Conservation (phyloP, 768 basidiomycete genomes). For the Holtermannia corniformis region DNA sequence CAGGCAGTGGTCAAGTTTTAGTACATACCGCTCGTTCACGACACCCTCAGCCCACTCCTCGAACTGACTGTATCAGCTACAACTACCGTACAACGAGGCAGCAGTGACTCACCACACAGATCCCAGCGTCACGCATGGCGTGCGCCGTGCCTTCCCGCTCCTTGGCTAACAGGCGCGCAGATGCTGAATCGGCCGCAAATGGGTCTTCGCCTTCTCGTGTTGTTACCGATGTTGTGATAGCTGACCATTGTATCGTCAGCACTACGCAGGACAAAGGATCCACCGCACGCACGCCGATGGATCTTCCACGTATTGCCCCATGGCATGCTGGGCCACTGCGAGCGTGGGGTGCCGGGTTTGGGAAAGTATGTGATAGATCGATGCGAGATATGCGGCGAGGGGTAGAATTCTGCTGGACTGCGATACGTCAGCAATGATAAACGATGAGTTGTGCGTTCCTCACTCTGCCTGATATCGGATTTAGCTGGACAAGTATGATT, state of each 20-base stretch:
- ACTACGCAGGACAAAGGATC: too few relatives aligned
- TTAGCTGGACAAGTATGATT: too few relatives aligned
- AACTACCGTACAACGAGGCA: neutral
- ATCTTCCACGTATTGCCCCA: neutral
- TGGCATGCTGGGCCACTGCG: neutral
- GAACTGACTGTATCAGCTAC: neutral
- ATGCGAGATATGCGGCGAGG: neutral
- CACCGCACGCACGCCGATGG: neutral
- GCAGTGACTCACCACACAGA: neutral
- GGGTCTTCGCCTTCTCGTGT: too few relatives aligned
- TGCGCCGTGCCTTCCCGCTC: neutral
- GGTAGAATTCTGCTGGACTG: neutral
- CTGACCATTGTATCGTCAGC: too few relatives aligned
- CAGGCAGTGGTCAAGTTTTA: too few relatives aligned
- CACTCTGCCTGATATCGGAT: too few relatives aligned
- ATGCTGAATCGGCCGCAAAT: too few relatives aligned
- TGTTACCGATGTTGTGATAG: too few relatives aligned
- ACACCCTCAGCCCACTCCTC: neutral
- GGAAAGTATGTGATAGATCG: neutral
- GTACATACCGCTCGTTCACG: neutral
- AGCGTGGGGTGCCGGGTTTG: neutral
- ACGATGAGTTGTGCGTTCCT: too few relatives aligned
- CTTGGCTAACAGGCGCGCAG: too few relatives aligned
- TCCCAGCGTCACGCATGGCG: neutral
- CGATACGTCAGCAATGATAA: too few relatives aligned